A percentile compares a stretch with the other conserved stretches of the same genome.
Evolutionary conservation across 257 asterid genomes (phyloP).

Genomic region (Craterostigma plantagineum): DNA sequence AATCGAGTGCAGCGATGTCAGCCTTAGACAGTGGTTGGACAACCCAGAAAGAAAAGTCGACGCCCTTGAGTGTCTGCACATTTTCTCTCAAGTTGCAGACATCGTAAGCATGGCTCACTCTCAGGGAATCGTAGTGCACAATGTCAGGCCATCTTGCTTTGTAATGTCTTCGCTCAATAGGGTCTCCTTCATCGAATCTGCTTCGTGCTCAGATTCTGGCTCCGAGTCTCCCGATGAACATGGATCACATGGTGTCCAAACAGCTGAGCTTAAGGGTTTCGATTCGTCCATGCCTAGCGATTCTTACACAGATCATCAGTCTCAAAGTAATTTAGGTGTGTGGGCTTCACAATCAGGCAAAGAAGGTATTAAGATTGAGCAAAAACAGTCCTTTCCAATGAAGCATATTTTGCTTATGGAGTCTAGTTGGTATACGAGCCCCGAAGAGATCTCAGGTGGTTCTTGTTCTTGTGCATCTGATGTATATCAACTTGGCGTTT

Average conservation of each 20-base stretch:
- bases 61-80: constrained; percentile 71
- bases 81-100: constrained; percentile 75
- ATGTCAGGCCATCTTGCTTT: constrained; percentile 85
- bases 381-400: constrained; percentile 56
- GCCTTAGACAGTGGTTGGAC: constrained; percentile 88
- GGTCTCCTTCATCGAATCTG: constrained; percentile 77
- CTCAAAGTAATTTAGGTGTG: constrained; percentile 6
- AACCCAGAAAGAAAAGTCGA: constrained; percentile 62
- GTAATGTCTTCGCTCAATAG: constrained; percentile 67
- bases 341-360: constrained; percentile 12
- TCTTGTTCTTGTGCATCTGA: constrained; percentile 61
- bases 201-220: constrained; percentile 67
- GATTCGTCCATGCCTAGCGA: constrained; percentile 16
- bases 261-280: constrained; percentile 21
- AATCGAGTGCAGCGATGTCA: constrained; percentile 33
- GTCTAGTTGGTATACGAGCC: constrained; percentile 67
- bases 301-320: constrained; percentile 2
- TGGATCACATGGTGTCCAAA: too few relatives aligned
- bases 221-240: constrained; percentile 51
- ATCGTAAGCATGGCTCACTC: constrained; percentile 69
- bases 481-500: constrained; percentile 76
- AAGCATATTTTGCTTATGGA: constrained; percentile 71
- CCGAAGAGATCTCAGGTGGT: constrained; percentile 59
- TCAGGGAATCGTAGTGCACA: constrained; percentile 66
- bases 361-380: constrained; percentile 24